A percentile compares a stretch with the other conserved stretches of the same genome.
Evolutionary conservation across 1,284 basidiomycete genomes (phyloP).

Genomic region (Boletellus deceptivus): DNA sequence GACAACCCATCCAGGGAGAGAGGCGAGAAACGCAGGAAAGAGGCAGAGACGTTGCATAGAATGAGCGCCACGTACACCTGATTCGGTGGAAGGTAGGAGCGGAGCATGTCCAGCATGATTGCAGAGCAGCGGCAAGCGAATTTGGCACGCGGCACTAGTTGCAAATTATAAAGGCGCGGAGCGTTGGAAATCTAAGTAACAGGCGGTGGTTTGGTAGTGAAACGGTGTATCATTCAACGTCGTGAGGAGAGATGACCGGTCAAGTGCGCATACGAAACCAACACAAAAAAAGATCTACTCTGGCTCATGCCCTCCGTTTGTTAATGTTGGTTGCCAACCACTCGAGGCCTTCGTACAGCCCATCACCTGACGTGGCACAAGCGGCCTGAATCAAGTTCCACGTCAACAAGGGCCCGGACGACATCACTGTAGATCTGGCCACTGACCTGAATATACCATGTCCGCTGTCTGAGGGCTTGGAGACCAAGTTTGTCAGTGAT

Average conservation of each 20-base stretch:
- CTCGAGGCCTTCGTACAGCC: slow-evolving; percentile 98
- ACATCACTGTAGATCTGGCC: not conserved
- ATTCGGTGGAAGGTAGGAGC: slow-evolving; percentile 9
- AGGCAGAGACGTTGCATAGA: slow-evolving; percentile 75
- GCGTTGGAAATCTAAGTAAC: slow-evolving; percentile 24
- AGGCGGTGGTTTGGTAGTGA: slow-evolving; percentile 27
- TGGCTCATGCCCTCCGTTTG: slow-evolving; percentile 68
- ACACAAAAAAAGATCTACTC: slow-evolving; percentile 34
- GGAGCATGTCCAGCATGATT: slow-evolving; percentile 21
- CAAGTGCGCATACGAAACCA: slow-evolving; percentile 49
- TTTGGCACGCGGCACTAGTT: slow-evolving; percentile 4
- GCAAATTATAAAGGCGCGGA: slow-evolving; percentile 7
- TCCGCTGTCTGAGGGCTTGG: slow-evolving; percentile 94
- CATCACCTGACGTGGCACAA: slow-evolving; percentile 98
- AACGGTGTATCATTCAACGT: slow-evolving; percentile 35
- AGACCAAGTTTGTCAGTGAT: slow-evolving; percentile 99
- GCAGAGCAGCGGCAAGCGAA: slow-evolving; percentile 2
- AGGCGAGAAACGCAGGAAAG: slow-evolving; percentile 70
- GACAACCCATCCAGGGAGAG: slow-evolving; percentile 56
- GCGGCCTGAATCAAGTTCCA: slow-evolving; percentile 65
- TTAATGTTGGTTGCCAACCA: slow-evolving; percentile 88
- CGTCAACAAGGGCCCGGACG: slow-evolving; percentile 13
- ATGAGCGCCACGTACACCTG: slow-evolving; percentile 23
- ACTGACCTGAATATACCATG: slow-evolving; percentile 97
- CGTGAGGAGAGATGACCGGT: slow-evolving; percentile 46